Evolutionary conservation across 179 eudicot genomes (phyloP).

Genomic region (Spergularia azorica): DNA sequence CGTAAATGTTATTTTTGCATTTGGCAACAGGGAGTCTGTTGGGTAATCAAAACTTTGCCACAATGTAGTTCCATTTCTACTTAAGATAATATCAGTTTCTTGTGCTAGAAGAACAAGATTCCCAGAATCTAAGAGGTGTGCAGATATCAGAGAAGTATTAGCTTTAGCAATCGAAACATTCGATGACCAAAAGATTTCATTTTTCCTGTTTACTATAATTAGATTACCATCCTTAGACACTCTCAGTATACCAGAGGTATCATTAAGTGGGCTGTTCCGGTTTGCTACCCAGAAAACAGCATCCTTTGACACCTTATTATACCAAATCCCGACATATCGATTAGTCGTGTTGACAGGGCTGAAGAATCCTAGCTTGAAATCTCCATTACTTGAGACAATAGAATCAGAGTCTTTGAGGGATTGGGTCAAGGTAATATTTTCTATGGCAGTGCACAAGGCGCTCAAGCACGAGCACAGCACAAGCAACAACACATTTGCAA

Average conservation of each 20-base stretch:
- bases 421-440: slow-evolving; percentile 8
- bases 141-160: slow-evolving; percentile 21
- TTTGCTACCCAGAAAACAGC: slow-evolving; percentile 36
- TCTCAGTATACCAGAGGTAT: slow-evolving; percentile 26
- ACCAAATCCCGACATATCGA: slow-evolving; percentile 39
- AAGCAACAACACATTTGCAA: neutral
- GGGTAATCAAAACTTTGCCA: slow-evolving; percentile 65
- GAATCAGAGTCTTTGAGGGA: slow-evolving; percentile 25
- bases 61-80: slow-evolving; percentile 22
- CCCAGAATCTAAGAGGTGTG: slow-evolving; percentile 46
- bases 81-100: neutral
- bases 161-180: slow-evolving; percentile 7
- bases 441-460: slow-evolving; percentile 11
- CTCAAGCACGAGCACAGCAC: slow-evolving; percentile 11
- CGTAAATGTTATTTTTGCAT: slow-evolving; percentile 13
- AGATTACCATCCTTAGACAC: slow-evolving; percentile 35
- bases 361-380: slow-evolving; percentile 35
- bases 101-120: slow-evolving; percentile 39
- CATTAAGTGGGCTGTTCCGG: slow-evolving; percentile 33
- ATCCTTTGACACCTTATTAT: slow-evolving; percentile 15
- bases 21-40: slow-evolving; percentile 40
- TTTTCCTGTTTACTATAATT: slow-evolving; percentile 22
- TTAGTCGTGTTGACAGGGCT: slow-evolving; percentile 26
- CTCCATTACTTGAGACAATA: slow-evolving; percentile 25
- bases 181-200: slow-evolving; percentile 40